A percentile compares a stretch with the other conserved stretches of the same genome.
phyloP scores from a whole-genome alignment of 306 rosid genomes.

The Dalbergia oliveri region DNA sequence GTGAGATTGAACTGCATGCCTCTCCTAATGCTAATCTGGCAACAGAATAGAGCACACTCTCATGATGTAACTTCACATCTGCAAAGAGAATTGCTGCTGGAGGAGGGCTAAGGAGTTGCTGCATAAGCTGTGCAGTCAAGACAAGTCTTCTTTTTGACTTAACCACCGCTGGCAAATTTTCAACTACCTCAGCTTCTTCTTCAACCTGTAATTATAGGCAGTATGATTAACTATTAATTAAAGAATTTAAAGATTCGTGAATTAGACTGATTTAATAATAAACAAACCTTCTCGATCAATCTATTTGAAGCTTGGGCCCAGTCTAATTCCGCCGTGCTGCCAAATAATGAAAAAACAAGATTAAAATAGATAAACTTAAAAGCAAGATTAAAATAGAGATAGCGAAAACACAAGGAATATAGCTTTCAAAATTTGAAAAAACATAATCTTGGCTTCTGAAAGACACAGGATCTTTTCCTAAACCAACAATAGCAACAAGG shows the following conservation, averaged over 20 bases:
- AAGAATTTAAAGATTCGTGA: conserved; percentile 19
- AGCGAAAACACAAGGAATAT: not conserved
- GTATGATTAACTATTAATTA: conserved; percentile 42
- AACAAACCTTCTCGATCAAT: conserved; percentile 81
- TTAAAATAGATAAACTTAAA: no score
- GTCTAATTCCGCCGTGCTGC: conserved; percentile 77
- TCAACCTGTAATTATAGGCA: conserved; percentile 64
- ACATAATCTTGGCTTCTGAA: not conserved
- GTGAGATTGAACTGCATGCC: conserved; percentile 74
- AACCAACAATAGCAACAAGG: conserved; percentile 11
- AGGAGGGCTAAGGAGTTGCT: conserved; percentile 83
- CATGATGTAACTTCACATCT: conserved; percentile 67
- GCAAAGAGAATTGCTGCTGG: conserved; percentile 66
- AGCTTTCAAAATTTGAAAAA: conserved; percentile 25
- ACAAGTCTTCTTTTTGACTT: conserved; percentile 78
- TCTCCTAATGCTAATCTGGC: conserved; percentile 80
- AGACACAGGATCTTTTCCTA: conserved; percentile 19
- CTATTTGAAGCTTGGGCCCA: conserved; percentile 81
- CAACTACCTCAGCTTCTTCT: conserved; percentile 61
- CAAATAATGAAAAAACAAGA: conserved; percentile 37
- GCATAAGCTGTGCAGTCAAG: conserved; percentile 85
- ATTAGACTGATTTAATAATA: conserved; percentile 29
- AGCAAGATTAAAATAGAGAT: not conserved
- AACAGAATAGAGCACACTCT: conserved; percentile 69
- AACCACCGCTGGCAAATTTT: conserved; percentile 57